Base-by-base conservation (phyloP, 2,329 filamentous ascomycete species). In the Colletotrichum sp. region DNA sequence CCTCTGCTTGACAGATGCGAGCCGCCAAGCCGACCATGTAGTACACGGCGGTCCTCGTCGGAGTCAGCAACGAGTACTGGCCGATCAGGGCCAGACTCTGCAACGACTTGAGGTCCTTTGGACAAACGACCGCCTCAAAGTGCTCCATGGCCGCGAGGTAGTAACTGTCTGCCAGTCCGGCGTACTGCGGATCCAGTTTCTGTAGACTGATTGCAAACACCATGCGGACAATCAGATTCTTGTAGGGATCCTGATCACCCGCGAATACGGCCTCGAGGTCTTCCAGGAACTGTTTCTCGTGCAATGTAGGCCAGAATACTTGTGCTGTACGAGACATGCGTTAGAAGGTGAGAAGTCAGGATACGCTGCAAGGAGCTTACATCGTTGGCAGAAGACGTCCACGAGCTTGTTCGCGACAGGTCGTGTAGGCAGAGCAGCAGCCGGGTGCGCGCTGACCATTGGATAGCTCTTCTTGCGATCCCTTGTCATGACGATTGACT, bases 151-250 rank as follows among this genome's bases (percentile, higher is more conserved):
- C 96, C 28, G 96, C 94, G 26, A 98, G 90, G 81, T 98, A 99
- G 85, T 98, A 99, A 82, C 95, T 96, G 84, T 99, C 96, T 34
- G 97, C 96, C 32, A 99, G 88, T 28, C 96, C 96, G n/a, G 96
- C 96, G 83, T 97, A 99, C 78, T 95, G 93, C 0, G 93, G 92
- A 82, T 96, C 95, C 80, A 98, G 90, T 84, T 98, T 98, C 84
- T 99, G 96, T 84, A 99, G 91, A 83, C 95, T 96, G 81, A 98
- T 98, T 34, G 97, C 96, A 81, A 99, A 93, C 69, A 98, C 95
- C 92, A 99, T 96, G 74, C 95, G 93, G 67, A 98, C 87, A 60
- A 96, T 91, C 80, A 98, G 99, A 80, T 97, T 96, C 82, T 96
- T 93, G 83, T 96, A 96, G 1, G 95, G 90, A 79, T 98, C 94